Evolutionary conservation across 371 early-diverging fungal genomes (phyloP).

Genomic region (Nosema muscidifuracis): DNA sequence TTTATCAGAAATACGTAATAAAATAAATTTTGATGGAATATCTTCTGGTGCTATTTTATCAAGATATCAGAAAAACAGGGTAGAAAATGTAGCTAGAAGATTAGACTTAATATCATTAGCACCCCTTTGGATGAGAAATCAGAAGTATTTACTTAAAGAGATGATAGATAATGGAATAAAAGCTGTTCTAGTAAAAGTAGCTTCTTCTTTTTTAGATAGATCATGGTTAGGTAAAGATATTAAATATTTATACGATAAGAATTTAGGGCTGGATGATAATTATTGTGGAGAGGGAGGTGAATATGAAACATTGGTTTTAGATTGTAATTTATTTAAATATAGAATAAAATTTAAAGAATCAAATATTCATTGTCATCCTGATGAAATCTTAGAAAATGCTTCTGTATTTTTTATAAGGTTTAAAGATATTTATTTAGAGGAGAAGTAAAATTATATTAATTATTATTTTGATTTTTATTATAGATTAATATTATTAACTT

Average conservation of each 20-base stretch:
- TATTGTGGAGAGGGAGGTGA: slow-evolving; percentile 99
- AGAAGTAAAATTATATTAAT: background rate
- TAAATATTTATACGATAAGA: slow-evolving; percentile 67
- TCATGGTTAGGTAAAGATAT: slow-evolving; percentile 64
- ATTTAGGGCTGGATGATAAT: slow-evolving; percentile 64
- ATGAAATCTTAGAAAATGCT: slow-evolving; percentile 35
- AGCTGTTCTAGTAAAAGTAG: slow-evolving; percentile 84
- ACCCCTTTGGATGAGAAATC: slow-evolving; percentile 84
- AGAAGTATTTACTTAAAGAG: slow-evolving; percentile 73
- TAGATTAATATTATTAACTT: no score
- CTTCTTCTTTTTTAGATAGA: slow-evolving; percentile 66
- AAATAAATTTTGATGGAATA: slow-evolving; percentile 77
- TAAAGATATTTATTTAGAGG: background rate
- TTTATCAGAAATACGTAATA: slow-evolving; percentile 68
- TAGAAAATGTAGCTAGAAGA: slow-evolving; percentile 79
- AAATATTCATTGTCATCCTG: slow-evolving; percentile 31
- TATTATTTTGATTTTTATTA: no score
- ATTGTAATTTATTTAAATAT: slow-evolving; percentile 85
- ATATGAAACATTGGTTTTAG: slow-evolving; percentile 88
- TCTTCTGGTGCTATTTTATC: slow-evolving; percentile 94
- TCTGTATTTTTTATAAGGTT: slow-evolving; percentile 39
- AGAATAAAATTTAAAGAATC: slow-evolving; percentile 62
- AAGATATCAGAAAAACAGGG: slow-evolving; percentile 87
- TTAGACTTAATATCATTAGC: slow-evolving; percentile 73
- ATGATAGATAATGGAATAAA: slow-evolving; percentile 78